These are phyloP conservation scores for Kodamaea hsintzibuensis DNA, from an alignment of 805 yeast species.

Conservation along the genomic window DNA sequence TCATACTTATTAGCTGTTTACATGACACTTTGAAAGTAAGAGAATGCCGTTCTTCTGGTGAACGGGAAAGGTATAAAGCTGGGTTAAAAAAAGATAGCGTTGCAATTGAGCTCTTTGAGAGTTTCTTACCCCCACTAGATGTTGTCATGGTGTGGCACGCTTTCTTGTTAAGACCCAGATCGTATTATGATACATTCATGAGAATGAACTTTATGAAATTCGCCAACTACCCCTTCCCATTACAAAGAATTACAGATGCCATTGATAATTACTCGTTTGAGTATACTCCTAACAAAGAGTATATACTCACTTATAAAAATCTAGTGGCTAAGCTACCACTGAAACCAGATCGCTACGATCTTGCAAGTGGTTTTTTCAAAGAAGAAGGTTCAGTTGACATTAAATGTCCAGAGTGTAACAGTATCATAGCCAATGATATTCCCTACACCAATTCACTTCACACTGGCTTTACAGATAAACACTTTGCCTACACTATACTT, in stretches of 20 bases:
- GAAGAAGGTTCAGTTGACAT: not conserved
- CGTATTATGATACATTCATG: conserved; percentile 15
- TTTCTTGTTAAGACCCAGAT: conserved; percentile 19
- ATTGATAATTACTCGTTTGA: conserved; percentile 14
- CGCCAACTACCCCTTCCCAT: conserved; percentile 21
- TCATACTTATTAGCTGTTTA: conserved; percentile 19
- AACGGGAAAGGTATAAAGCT: not conserved
- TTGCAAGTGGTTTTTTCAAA: not conserved
- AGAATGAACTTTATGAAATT: conserved; percentile 18
- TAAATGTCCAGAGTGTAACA: not conserved
- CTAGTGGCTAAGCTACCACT: not conserved
- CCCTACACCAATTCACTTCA: conserved; percentile 11
- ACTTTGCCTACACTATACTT: conserved; percentile 2
- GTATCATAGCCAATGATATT: not conserved
- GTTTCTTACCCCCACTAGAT: conserved; percentile 22
- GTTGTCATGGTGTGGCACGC: conserved; percentile 26
- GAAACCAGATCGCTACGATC: not conserved
- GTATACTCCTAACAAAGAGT: conserved; percentile 9
- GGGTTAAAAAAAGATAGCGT: not conserved
- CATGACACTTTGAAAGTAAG: not conserved
- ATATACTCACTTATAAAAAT: not conserved
- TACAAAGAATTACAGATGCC: conserved; percentile 9
- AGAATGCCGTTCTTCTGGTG: not conserved
- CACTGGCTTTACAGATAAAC: conserved; percentile 16
- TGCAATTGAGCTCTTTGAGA: not conserved